Percentiles rank a stretch among this genome's conserved stretches.
phyloP scores from a whole-genome alignment of 176 grass and related monocot genomes.

The Carex myosuroides region DNA sequence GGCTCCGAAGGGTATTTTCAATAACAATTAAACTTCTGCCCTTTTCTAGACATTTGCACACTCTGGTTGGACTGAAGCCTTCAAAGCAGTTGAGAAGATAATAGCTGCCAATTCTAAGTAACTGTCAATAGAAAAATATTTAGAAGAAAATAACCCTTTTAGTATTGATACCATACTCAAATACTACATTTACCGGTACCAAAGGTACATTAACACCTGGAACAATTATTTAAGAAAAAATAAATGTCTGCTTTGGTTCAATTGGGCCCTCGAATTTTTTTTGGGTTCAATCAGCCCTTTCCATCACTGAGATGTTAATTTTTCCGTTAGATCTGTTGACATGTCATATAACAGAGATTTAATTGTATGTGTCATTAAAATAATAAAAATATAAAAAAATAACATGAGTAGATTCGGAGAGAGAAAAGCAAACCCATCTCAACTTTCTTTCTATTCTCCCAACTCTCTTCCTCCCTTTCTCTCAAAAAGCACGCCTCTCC shows the following conservation, averaged over 20 bases:
- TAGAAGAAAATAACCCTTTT: neutral
- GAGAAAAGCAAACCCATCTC: too few species aligned
- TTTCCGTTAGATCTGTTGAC: too few species aligned
- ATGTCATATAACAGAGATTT: too few species aligned
- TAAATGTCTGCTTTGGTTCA: neutral
- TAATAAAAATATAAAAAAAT: too few species aligned
- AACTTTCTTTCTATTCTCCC: too few species aligned
- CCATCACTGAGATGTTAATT: too few species aligned
- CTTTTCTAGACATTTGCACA: slow-evolving; percentile 39
- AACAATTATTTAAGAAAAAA: neutral
- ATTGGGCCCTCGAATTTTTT: too few species aligned
- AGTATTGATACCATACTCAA: neutral
- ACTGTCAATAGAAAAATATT: slow-evolving; percentile 34
- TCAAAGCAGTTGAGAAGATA: slow-evolving; percentile 74
- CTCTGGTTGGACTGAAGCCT: slow-evolving; percentile 21
- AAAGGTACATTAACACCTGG: slow-evolving; percentile 13
- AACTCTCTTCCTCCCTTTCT: too few species aligned
- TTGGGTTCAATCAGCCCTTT: too few species aligned
- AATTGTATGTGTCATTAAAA: too few species aligned
- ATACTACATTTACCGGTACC: slow-evolving; percentile 10
- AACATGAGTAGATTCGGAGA: too few species aligned
- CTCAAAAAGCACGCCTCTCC: too few species aligned
- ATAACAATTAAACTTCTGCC: slow-evolving; percentile 41
- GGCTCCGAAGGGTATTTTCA: slow-evolving; percentile 39
- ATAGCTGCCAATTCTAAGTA: slow-evolving; percentile 46